Conservation (phyloP, 1,284 basidiomycete species). For the Pulveroboletus sp. region DNA sequence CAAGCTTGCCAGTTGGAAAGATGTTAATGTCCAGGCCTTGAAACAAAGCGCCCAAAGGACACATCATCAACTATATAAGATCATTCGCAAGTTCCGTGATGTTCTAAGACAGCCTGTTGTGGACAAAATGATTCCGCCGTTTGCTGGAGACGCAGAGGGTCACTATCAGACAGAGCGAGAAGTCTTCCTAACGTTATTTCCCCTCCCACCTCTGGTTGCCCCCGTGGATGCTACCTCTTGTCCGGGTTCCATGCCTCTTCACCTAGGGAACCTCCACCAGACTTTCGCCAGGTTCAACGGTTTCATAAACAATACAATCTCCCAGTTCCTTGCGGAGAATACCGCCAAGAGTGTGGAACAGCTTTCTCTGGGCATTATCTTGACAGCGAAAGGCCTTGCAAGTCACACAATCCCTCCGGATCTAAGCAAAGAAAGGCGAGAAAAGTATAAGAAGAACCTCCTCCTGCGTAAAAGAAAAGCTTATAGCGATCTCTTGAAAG, state of each 20-base stretch:
- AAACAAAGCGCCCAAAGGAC: slow-evolving; percentile 90
- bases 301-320: slow-evolving; percentile 42
- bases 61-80: slow-evolving; percentile 90
- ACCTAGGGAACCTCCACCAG: slow-evolving; percentile 33
- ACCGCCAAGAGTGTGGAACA: slow-evolving; percentile 49
- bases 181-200: slow-evolving; percentile 10
- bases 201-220: background rate
- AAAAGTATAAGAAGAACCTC: slow-evolving; percentile 74
- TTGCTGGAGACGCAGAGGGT: slow-evolving; percentile 37
- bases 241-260: slow-evolving; percentile 12
- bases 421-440: slow-evolving; percentile 56
- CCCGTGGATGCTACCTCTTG: slow-evolving; percentile 6
- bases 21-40: slow-evolving; percentile 93
- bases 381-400: slow-evolving; percentile 61
- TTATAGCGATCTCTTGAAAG: slow-evolving; percentile 88
- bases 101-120: slow-evolving; percentile 74
- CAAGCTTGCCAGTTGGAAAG: slow-evolving; percentile 97
- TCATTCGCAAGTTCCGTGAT: slow-evolving; percentile 90
- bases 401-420: slow-evolving; percentile 46
- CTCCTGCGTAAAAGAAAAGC: slow-evolving; percentile 88
- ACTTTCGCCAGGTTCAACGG: slow-evolving; percentile 49
- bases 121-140: slow-evolving; percentile 38
- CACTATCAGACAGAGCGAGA: slow-evolving; percentile 10
- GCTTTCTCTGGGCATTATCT: slow-evolving; percentile 75
- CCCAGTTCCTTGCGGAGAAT: slow-evolving; percentile 39